Conservation (phyloP, 2,329 filamentous ascomycete species). For the Aspergillus sp. region DNA sequence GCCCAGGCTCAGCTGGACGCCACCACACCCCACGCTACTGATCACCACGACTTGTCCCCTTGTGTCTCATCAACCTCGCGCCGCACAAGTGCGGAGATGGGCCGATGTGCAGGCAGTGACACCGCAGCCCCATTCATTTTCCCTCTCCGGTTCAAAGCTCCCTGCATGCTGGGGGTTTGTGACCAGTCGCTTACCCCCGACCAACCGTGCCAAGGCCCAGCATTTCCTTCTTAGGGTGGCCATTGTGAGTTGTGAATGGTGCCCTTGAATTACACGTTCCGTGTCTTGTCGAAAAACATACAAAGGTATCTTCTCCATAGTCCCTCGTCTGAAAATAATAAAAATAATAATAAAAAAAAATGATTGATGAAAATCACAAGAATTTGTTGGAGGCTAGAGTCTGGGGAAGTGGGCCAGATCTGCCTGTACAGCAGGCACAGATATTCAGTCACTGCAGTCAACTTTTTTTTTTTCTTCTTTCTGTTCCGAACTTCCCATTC, state of each 20-base stretch:
- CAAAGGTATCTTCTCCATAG: background rate
- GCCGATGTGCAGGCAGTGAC: constrained; percentile 15
- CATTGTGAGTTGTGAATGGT: background rate
- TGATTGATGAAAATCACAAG: constrained; percentile 1
- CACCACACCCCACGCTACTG: constrained; percentile 20
- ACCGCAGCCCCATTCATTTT: constrained; percentile 13
- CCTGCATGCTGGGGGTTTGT: constrained; percentile 12
- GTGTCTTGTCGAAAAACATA: too few relatives aligned
- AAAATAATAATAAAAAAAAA: constrained; percentile 2
- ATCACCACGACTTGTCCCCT: background rate
- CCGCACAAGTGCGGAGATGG: constrained; percentile 11
- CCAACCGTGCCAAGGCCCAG: background rate
- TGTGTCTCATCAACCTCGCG: constrained; percentile 8
- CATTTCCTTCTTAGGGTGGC: background rate
- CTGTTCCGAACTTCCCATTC: too few relatives aligned
- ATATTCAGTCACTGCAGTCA: constrained; percentile 4
- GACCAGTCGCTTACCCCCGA: constrained; percentile 9
- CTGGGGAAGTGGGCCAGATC: constrained; percentile 26
- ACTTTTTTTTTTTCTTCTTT: background rate
- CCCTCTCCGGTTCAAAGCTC: constrained; percentile 8
- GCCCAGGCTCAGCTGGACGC: constrained; percentile 23
- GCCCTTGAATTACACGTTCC: background rate
- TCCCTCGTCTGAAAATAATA: background rate
- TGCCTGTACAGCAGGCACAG: constrained; percentile 17
- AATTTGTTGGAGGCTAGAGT: constrained; percentile 10